Evolutionary conservation across 176 grass and related monocot genomes (phyloP).

Genomic region (Oryza coarctata): DNA sequence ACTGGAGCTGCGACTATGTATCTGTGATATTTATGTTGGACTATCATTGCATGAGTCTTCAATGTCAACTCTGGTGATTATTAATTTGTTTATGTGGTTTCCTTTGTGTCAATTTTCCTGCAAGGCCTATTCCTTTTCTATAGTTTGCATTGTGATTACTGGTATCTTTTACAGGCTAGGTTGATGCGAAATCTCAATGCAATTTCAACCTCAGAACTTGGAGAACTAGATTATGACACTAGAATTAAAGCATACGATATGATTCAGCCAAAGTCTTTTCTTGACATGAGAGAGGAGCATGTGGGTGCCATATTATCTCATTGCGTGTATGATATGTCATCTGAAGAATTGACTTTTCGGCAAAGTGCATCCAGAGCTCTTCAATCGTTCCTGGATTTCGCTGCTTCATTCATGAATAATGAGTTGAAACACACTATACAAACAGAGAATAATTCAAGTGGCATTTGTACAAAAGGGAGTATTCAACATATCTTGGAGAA

Average conservation of each 20-base stretch:
- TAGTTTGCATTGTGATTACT: conserved; percentile 21
- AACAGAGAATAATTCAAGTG: conserved; percentile 31
- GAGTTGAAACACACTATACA: conserved; percentile 29
- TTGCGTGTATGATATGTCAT: conserved; percentile 89
- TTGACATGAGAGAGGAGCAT: conserved; percentile 66
- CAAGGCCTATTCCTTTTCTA: conserved; percentile 21
- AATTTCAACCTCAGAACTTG: conserved; percentile 74
- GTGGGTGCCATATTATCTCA: conserved; percentile 72
- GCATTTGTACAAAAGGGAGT: conserved; percentile 51
- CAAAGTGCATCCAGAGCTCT: conserved; percentile 91
- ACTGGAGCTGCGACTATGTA: conserved; percentile 66
- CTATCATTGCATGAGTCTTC: conserved; percentile 66
- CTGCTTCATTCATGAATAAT: conserved; percentile 57
- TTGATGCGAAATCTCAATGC: conserved; percentile 79
- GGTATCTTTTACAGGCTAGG: conserved; percentile 53
- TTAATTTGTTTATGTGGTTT: conserved; percentile 24
- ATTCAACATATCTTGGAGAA: conserved; percentile 73
- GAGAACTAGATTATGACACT: conserved; percentile 79
- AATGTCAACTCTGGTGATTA: conserved; percentile 64
- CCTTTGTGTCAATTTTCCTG: conserved; percentile 1
- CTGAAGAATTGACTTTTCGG: conserved; percentile 82
- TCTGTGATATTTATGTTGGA: conserved; percentile 71
- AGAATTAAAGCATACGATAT: conserved; percentile 66
- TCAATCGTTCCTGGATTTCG: conserved; percentile 68
- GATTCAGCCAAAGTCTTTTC: conserved; percentile 57